These are phyloP conservation scores for Coccomyxa sp. DNA, from an alignment of 139 green algal genomes.

Conservation along the genomic window DNA sequence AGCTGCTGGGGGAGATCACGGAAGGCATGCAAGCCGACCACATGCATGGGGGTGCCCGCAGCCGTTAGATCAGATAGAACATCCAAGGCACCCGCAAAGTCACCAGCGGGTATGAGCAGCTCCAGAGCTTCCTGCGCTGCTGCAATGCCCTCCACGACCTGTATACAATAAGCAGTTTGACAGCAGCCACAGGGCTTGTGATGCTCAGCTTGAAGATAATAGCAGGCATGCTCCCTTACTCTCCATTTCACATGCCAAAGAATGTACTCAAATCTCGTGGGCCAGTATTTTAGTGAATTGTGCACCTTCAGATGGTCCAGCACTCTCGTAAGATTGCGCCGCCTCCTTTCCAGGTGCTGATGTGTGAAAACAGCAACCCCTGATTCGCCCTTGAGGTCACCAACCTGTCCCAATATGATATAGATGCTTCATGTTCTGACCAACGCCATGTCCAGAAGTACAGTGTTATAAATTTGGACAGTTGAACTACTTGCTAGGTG, in stretches of 20 bases:
- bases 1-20: conserved; percentile 35
- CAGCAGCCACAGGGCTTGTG: not conserved
- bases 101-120: conserved; percentile 54
- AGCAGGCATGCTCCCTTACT: not conserved
- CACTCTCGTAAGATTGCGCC: conserved; percentile 49
- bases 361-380: conserved; percentile 45
- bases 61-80: conserved; percentile 58
- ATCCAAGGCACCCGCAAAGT: conserved; percentile 73
- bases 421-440: no score
- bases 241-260: not conserved
- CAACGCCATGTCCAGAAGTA: no score
- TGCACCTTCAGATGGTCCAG: conserved; percentile 53
- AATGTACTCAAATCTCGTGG: not conserved
- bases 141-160: conserved; percentile 56
- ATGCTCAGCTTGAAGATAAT: not conserved
- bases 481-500: conserved; percentile 4
- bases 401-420: conserved; percentile 27
- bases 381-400: conserved; percentile 54
- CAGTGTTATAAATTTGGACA: not conserved
- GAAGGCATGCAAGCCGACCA: conserved; percentile 9
- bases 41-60: not conserved
- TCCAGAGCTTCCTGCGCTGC: conserved; percentile 57
- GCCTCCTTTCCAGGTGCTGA: conserved; percentile 47
- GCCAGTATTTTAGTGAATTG: not conserved
- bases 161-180: conserved; percentile 7